These are phyloP conservation scores for Neoboletus subvelutipes DNA, from an alignment of 768 basidiomycete genomes.

Conservation along the genomic window DNA sequence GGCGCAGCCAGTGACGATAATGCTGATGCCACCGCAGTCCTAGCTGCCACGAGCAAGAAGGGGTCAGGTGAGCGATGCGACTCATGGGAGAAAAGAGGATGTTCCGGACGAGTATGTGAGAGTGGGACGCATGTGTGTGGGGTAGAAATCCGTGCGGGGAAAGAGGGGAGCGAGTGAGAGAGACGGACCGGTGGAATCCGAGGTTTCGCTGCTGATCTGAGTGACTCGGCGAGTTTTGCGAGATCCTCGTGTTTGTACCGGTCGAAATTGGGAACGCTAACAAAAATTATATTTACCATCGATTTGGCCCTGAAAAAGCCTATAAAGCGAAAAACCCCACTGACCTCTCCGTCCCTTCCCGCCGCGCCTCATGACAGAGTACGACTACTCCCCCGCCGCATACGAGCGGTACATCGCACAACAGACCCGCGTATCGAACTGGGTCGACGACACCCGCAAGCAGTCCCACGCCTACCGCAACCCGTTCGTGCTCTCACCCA, in stretches of 20 bases:
- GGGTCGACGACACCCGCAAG: conserved; percentile 45
- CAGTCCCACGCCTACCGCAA: conserved; percentile 29
- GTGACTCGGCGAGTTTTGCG: too few species aligned
- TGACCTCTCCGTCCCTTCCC: conserved; percentile 9
- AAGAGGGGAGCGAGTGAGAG: conserved; percentile 12
- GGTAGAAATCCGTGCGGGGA: conserved; percentile 26
- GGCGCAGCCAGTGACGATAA: too few species aligned
- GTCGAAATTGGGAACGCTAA: not conserved
- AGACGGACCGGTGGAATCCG: not conserved
- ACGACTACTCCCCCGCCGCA: conserved; percentile 60
- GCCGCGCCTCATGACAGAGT: conserved; percentile 49
- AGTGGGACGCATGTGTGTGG: conserved; percentile 19
- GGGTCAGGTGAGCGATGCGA: too few species aligned
- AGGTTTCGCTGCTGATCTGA: too few species aligned
- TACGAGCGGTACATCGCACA: conserved; percentile 45
- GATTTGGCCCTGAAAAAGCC: not conserved
- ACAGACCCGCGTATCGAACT: conserved; percentile 48
- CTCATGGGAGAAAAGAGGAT: not conserved
- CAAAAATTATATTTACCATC: not conserved
- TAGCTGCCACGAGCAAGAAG: too few species aligned
- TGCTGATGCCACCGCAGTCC: not conserved
- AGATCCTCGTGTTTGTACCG: conserved; percentile 1
- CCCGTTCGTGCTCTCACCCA: conserved; percentile 31
- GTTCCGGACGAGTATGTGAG: not conserved
- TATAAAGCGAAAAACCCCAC: conserved; percentile 16